Percentiles rank a stretch among this genome's conserved stretches.
These are phyloP conservation scores for Penicillium angulare DNA, from an alignment of 495 filamentous ascomycete genomes.

Conservation along the genomic window DNA sequence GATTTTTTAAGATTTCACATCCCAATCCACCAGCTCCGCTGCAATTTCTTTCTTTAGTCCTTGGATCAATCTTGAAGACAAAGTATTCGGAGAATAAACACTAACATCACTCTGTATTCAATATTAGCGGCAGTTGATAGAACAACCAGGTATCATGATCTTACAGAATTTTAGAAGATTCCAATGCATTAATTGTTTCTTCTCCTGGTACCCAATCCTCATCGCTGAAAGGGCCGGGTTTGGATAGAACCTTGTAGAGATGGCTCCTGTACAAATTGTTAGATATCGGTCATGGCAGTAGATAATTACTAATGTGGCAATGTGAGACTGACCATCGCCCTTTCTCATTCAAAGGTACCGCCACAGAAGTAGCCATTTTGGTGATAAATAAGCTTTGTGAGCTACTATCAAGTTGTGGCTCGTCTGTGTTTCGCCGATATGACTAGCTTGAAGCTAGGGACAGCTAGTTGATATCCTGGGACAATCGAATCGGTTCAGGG, in stretches of 20 bases:
- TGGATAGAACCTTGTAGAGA: constrained; percentile 73
- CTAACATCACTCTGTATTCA: constrained; percentile 36
- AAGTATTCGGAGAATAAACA: not conserved
- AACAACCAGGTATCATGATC: constrained; percentile 12
- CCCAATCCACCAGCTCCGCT: constrained; percentile 94
- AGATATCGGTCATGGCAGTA: not conserved
- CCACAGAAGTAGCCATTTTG: constrained; percentile 17
- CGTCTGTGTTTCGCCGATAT: not conserved
- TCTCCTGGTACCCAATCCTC: constrained; percentile 63
- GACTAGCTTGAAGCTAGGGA: not conserved
- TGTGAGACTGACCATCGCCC: constrained; percentile 11
- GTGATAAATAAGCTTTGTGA: not conserved
- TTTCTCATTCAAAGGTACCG: constrained; percentile 20
- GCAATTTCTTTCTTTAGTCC: constrained; percentile 9
- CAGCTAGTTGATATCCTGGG: not conserved
- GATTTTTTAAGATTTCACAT: constrained; percentile 95
- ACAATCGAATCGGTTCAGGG: too few species aligned
- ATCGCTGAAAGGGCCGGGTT: constrained; percentile 76
- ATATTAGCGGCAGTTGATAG: constrained; percentile 15
- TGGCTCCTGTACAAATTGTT: constrained; percentile 62
- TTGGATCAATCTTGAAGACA: not conserved
- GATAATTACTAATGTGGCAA: not conserved
- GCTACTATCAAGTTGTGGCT: not conserved
- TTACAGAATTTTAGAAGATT: constrained; percentile 70
- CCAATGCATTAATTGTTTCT: constrained; percentile 57